These are phyloP conservation scores for Gossypium anomalum DNA, from an alignment of 345 rosid genomes.

Conservation along the genomic window DNA sequence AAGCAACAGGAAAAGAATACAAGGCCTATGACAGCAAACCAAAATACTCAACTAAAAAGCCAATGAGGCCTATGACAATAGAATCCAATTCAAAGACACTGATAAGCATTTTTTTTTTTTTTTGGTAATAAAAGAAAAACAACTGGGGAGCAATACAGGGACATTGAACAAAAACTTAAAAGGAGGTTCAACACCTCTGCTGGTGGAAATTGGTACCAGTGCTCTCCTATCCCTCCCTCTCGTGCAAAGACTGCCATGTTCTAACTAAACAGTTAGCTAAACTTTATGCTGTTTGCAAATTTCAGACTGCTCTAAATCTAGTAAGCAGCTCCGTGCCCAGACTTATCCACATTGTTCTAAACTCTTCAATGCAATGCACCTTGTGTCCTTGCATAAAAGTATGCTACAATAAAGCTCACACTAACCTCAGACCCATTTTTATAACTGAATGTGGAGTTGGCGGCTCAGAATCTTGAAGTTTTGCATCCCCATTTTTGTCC, in stretches of 20 bases:
- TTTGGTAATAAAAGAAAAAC: too few species aligned
- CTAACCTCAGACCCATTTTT: constrained; percentile 81
- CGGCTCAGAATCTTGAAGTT: constrained; percentile 91
- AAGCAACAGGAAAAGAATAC: constrained; percentile 1
- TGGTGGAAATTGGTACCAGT: too few species aligned
- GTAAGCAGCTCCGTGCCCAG: constrained; percentile 1
- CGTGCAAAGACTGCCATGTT: not conserved
- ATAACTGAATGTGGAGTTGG: constrained; percentile 83
- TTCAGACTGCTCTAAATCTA: not conserved
- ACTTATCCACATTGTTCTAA: not conserved
- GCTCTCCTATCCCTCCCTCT: too few species aligned
- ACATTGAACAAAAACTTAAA: too few species aligned
- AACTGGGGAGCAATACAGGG: too few species aligned
- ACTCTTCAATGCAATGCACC: not conserved
- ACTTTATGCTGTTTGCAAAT: not conserved
- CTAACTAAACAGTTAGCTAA: not conserved
- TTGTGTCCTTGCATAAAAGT: too few species aligned
- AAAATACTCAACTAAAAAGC: not conserved
- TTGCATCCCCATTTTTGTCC: constrained; percentile 83
- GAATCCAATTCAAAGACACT: not conserved
- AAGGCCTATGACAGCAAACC: not conserved
- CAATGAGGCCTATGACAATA: not conserved
- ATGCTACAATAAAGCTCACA: constrained; percentile 1
- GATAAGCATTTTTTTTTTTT: not conserved
- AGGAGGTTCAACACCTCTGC: too few species aligned